A percentile compares a stretch with the other conserved stretches of the same genome.
Conservation (phyloP, 208 protist genomes). For the Spironucleus salmonicida region DNA sequence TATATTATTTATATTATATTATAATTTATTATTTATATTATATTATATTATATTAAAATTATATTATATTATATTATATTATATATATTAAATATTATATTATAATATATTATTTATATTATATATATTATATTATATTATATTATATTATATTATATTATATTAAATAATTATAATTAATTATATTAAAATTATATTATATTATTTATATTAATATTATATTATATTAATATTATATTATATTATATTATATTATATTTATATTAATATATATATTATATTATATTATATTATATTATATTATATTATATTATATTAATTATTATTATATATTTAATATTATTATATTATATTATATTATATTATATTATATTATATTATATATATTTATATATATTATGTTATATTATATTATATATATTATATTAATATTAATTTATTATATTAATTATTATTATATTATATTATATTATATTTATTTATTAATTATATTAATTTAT, state of each 20-base stretch:
- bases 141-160: background rate
- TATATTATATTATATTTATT: background rate
- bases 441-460: background rate
- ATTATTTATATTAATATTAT: background rate
- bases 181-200: background rate
- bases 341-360: background rate
- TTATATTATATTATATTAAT: too few species aligned
- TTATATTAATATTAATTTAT: background rate
- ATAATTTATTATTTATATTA: background rate
- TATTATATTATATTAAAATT: background rate
- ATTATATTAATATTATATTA: background rate
- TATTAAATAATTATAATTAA: background rate
- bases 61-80: background rate
- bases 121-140: background rate
- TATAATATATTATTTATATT: background rate
- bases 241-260: background rate
- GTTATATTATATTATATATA: background rate
- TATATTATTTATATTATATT: background rate
- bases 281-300: too few species aligned
- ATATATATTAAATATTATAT: too few species aligned
- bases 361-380: background rate
- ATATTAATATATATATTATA: background rate
- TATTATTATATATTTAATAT: too few species aligned
- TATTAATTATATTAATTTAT: background rate
- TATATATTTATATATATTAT: background rate